A percentile compares a stretch with the other conserved stretches of the same genome.
These are phyloP conservation scores for Talaromyces verruculosus DNA, from an alignment of 2,329 filamentous ascomycete genomes.

Conservation along the genomic window DNA sequence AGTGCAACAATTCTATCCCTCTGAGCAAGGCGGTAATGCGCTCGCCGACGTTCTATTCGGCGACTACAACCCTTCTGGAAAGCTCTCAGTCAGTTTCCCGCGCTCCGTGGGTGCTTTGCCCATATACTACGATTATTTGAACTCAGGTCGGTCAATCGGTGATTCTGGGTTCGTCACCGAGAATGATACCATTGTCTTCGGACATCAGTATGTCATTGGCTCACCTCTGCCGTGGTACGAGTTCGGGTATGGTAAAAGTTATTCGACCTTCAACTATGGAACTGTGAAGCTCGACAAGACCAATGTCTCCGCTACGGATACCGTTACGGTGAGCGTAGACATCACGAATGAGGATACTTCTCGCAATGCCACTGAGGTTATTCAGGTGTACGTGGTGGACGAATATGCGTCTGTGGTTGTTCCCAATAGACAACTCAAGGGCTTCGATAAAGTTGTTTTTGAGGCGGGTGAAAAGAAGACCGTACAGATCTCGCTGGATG, in stretches of 20 bases:
- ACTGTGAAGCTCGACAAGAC: constrained; percentile 38
- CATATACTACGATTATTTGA: constrained; percentile 71
- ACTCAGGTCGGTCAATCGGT: constrained; percentile 59
- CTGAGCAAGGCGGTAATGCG: constrained; percentile 66
- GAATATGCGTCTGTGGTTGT: constrained; percentile 62
- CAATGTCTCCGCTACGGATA: constrained; percentile 54
- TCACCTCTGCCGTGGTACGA: constrained; percentile 61
- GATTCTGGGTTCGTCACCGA: constrained; percentile 53
- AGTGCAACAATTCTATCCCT: constrained; percentile 73
- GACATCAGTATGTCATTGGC: constrained; percentile 64
- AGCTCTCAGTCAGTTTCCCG: constrained; percentile 66
- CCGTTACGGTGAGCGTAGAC: constrained; percentile 59
- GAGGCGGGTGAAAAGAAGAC: constrained; percentile 60
- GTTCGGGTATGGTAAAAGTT: constrained; percentile 67
- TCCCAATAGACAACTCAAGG: constrained; percentile 64
- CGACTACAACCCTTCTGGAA: constrained; percentile 64
- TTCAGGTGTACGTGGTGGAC: constrained; percentile 68
- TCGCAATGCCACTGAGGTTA: constrained; percentile 63
- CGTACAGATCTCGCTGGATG: constrained; percentile 52
- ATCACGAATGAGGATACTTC: constrained; percentile 58
- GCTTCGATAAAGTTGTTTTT: constrained; percentile 65
- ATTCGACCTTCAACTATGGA: constrained; percentile 62
- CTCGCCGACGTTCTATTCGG: constrained; percentile 67
- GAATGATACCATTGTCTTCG: constrained; percentile 64
- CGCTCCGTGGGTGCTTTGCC: constrained; percentile 66